These are phyloP conservation scores for Fusarium haematococcum DNA, from an alignment of 2,329 filamentous ascomycete species.

Conservation along the genomic window DNA sequence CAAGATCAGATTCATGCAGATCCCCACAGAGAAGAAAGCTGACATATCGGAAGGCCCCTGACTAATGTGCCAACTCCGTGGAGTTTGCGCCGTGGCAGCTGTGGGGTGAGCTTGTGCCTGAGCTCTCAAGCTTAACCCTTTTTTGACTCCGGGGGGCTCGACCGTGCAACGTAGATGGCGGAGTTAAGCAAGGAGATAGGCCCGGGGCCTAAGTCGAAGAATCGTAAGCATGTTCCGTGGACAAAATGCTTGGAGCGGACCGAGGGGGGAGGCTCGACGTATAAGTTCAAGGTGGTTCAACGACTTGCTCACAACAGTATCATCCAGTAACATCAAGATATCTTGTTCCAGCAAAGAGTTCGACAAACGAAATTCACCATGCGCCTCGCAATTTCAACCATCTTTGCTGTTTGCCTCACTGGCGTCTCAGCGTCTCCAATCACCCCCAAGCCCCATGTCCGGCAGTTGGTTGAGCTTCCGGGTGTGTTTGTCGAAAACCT, in stretches of 20 bases:
- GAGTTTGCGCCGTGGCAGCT: background rate
- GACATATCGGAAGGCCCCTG: background rate
- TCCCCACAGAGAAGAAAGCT: background rate
- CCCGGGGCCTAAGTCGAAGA: rapidly evolving
- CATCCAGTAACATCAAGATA: too few species aligned
- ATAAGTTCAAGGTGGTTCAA: background rate
- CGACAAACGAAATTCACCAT: background rate
- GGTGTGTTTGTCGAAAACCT: conserved; percentile 12
- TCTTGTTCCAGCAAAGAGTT: too few species aligned
- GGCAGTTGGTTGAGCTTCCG: background rate
- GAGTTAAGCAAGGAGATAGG: background rate
- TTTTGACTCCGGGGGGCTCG: background rate
- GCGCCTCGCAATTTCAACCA: background rate
- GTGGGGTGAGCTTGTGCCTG: background rate
- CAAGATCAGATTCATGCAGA: background rate
- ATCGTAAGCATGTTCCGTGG: background rate
- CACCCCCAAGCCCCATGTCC: background rate
- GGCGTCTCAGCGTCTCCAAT: background rate
- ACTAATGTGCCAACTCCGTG: background rate
- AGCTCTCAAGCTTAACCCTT: background rate
- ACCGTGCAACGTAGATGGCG: background rate
- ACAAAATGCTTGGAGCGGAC: background rate
- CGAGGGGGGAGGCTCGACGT: rapidly evolving
- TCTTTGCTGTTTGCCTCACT: background rate
- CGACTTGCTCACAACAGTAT: background rate